Evolutionary conservation across 2,329 filamentous ascomycete species (phyloP), one percentile per base, ranked within the genome.

Genomic region (Arthrobotrys iridis): DNA sequence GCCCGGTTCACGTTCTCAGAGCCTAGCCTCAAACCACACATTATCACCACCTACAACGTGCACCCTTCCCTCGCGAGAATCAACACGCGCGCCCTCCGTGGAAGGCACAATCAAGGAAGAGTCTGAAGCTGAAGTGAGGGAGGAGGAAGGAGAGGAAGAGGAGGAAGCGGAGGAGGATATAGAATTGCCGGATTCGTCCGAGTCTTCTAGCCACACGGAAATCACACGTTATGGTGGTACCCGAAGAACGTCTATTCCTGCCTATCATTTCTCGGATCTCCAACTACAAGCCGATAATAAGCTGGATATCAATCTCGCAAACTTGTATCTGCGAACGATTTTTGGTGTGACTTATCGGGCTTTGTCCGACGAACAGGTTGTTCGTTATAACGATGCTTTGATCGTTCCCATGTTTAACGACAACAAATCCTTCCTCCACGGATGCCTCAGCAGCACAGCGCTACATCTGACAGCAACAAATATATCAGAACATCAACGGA

Each of bases 261-360:
- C 37, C 13, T 65, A 55, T 33, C 13, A 55, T 18, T 65, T 71
- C 18, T 33, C 65, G 15, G 65, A 66, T n/a, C 40, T 70, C 22
- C 66, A 70, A 43, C 71, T 76, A 33, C 65, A 71, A 52, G 66
- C 65, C 45, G 66, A 71, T 6, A 76, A 57, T 8, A 60, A 57
- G 33, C 45, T 76, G 10, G 72, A 76, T 30, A 33, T 71, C 6
- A 76, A 66, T 48, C 64, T 76, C 2, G 72, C 66, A 33, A 76
- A 70, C 35, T 41, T 76, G 28, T 76, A 76, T 37, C 20, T 76
- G 6, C 55, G 60, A 11, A 65, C 58, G 11, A 76, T 76, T 2
- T 76, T 76, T 41, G 65, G 66, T 30, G 72, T 76, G 15, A 76
- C 72, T 1, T 76, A 76, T 58, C 72, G 72, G 35, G 72, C 72